Percentiles rank a stretch among this genome's conserved stretches.
Evolutionary conservation across 2,329 filamentous ascomycete species (phyloP).

Genomic region (Scedosporium aurantiacum): DNA sequence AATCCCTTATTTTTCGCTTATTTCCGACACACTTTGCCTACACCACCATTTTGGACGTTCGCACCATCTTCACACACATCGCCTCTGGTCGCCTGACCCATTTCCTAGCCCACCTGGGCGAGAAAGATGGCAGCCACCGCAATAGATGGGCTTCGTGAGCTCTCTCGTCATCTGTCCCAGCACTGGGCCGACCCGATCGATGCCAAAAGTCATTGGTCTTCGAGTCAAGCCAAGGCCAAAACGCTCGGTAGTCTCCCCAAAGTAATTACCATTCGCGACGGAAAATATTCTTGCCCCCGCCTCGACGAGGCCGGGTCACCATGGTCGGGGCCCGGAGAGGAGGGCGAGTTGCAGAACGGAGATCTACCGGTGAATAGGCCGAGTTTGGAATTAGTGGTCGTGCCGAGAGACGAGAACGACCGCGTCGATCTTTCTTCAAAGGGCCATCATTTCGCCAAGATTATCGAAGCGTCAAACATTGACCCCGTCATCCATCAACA

Average conservation of each 20-base stretch:
- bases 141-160: neutral
- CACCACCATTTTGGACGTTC: too few relatives aligned
- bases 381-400: conserved; percentile 5
- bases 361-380: neutral
- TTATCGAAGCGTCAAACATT: conserved; percentile 1
- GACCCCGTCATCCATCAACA: conserved; percentile 8
- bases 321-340: neutral
- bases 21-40: too few relatives aligned
- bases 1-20: too few relatives aligned
- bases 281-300: neutral
- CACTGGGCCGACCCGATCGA: neutral
- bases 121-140: neutral
- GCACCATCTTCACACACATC: too few relatives aligned
- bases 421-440: conserved; percentile 2
- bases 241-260: neutral
- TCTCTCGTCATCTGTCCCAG: neutral
- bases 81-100: too few relatives aligned
- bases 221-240: neutral
- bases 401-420: conserved; percentile 4
- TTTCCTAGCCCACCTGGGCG: neutral
- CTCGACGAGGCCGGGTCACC: neutral
- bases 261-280: neutral
- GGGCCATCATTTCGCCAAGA: neutral
- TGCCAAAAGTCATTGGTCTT: neutral
- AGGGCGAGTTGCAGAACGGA: neutral